Evolutionary conservation across 345 rosid genomes (phyloP), one percentile per base, ranked within the genome.

Genomic region (Chamaenerion angustifolium): DNA sequence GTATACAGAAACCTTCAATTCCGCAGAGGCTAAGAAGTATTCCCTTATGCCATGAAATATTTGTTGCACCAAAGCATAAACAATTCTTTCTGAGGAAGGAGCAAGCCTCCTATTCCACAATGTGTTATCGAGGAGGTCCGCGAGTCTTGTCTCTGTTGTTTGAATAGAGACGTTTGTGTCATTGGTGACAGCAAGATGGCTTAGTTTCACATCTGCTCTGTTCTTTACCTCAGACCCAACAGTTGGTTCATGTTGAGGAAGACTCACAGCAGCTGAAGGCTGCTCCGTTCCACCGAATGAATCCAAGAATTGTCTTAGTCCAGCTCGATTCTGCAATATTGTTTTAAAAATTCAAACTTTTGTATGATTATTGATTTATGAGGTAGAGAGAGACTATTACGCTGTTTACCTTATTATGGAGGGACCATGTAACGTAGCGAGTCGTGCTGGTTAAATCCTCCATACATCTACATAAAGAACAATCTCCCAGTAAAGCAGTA

Each of bases 31-130:
- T 69, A 88, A 76, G 67, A 88, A 85, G 63, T 85, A 85, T 52
- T 85, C 95, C 55, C 85, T 75, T 67, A 88, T 88, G 62, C 97
- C 97, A 48, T 80, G 85, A 63, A 88, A 88, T 80, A 88, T 88
- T 71, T 88, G 97, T 54, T 82, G 97, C 17, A 89, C 97, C 49
- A 89, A 75, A 51, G 82, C 95, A 64, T 76, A 82, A 25, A 89
- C 97, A 55, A 89, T 81, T 70, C 95, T 80, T 68, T 82, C 97
- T 40, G 95, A 89, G 12, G 97, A 89, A 55, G 95, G 95, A 60
- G 89, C 95, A 54, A 82, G 88, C 68, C 75, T 80, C 48, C 83
- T 74, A 61, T 85, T 85, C 95, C 89, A 89, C 19, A 89, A 82
- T 14, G 95, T 89, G 72, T 71, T 80, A 61, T 89, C 95, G 21